Percentiles rank a stretch among this genome's conserved stretches.
Evolutionary conservation across 352 stramenopile species (phyloP).

Genomic region (Phytophthora constricta): DNA sequence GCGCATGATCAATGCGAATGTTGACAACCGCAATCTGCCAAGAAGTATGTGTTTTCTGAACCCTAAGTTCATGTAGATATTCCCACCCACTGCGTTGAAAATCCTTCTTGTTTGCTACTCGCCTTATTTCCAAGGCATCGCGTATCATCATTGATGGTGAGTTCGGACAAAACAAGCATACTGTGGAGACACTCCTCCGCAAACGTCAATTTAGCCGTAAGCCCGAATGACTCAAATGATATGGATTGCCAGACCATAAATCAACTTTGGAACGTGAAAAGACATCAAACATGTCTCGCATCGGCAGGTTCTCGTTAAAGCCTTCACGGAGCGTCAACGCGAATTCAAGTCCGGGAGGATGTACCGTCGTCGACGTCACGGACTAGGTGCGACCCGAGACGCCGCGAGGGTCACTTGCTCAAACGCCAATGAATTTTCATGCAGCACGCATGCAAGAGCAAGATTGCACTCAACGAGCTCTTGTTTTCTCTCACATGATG

Average conservation of each 20-base stretch:
- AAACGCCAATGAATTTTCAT: background rate
- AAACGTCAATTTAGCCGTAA: conserved; percentile 18
- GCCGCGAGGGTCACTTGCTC: background rate
- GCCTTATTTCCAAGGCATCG: conserved; percentile 2
- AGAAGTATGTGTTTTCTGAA: conserved; percentile 2
- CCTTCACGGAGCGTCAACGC: conserved; percentile 15
- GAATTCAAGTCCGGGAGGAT: conserved; percentile 23
- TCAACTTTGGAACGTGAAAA: conserved; percentile 13
- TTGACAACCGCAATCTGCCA: conserved; percentile 12
- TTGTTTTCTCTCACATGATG: too few relatives aligned
- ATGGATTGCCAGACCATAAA: conserved; percentile 15
- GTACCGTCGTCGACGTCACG: conserved; percentile 2
- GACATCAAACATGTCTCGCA: conserved; percentile 15
- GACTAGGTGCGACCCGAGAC: background rate
- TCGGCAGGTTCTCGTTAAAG: conserved; percentile 16
- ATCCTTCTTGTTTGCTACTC: background rate
- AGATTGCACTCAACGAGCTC: background rate
- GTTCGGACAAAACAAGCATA: conserved; percentile 9
- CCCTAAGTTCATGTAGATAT: conserved; percentile 19
- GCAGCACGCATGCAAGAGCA: background rate
- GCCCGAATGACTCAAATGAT: conserved; percentile 16
- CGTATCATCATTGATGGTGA: conserved; percentile 3
- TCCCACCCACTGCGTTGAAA: conserved; percentile 3
- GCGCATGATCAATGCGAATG: conserved; percentile 13
- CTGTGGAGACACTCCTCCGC: background rate